Evolutionary conservation across 2,329 filamentous ascomycete genomes (phyloP).

Genomic region (Fusarium sacchari): DNA sequence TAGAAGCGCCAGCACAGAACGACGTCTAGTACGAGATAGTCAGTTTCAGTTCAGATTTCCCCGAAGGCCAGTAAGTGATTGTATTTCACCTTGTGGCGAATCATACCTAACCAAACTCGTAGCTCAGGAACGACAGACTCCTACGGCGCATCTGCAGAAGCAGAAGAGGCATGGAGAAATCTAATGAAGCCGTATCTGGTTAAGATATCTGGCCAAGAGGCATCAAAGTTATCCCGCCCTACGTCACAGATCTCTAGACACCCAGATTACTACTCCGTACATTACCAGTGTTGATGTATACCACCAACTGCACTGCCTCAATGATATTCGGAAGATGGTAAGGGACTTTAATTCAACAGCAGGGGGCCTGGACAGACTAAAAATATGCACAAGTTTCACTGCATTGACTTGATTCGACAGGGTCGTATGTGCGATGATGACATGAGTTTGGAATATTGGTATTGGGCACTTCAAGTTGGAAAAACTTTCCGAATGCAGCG

Average conservation of each 20-base stretch:
- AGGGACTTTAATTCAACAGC: neutral
- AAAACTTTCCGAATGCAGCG: neutral
- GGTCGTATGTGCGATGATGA: neutral
- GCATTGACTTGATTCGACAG: neutral
- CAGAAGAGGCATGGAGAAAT: neutral
- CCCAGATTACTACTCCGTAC: slow-evolving; percentile 1
- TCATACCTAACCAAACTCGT: neutral
- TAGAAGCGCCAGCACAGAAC: neutral
- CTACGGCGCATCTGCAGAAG: neutral
- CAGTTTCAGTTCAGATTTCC: neutral
- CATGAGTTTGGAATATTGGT: neutral
- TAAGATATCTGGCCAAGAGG: neutral
- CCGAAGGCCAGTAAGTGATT: neutral
- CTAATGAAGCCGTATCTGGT: neutral
- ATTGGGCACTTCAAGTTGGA: neutral
- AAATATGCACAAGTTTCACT: slow-evolving; percentile 5
- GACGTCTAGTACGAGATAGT: neutral
- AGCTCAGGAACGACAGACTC: neutral
- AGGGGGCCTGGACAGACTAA: neutral
- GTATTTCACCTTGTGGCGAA: fast-evolving
- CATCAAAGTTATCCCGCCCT: neutral
- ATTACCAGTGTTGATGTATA: slow-evolving; percentile 6
- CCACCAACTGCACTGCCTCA: slow-evolving; percentile 1
- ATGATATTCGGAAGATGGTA: neutral
- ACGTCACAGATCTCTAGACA: neutral